Base-by-base conservation (phyloP, 2,329 filamentous ascomycete genomes). In the Sporothrix protearum region DNA sequence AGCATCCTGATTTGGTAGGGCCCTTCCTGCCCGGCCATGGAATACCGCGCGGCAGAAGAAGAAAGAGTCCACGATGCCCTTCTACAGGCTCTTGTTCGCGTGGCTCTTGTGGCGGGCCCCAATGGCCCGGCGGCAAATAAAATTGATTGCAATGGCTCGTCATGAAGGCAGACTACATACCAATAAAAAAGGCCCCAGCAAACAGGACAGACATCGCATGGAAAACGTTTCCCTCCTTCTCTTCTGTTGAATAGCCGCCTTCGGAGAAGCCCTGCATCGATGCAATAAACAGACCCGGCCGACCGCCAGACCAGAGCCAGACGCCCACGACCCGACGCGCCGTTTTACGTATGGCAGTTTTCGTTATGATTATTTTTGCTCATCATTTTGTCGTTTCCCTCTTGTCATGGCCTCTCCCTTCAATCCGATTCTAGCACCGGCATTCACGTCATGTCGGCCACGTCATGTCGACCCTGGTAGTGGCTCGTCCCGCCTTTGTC, bases 41-140 rank as follows among this genome's bases (percentile, higher is more conserved):
- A 42, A 64, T 64, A 45, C 59, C 59, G 59, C 59, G 59, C 59
- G 36, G 59, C 59, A 64, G 59, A 10, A 64, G 57, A 6, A 33
- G 47, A 53, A 12, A 28, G 4, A 53, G n/a, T 10, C 33, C n/a
- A 28, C 36, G 59, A 45, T 42, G n/a, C n/a, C n/a, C 33, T 6
- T 9, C 25, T 7, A n/a, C 28, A 36, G 30, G 28, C 55, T 36
- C 2, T 6, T 64, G 36, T 6, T 63, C 39, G 12, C 28, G 59
- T 64, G 36, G 57, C 53, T 36, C 53, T 57, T 61, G 19, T 61
- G 57, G 57, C 22, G 59, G 59, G 10, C 36, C n/a, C n/a, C n/a
- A n/a, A 7, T 19, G 28, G 22, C n/a, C 59, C 59, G 36, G 59
- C 59, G 59, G 59, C 36, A 64, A 45, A 45, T 12, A 3, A 14